phyloP scores from a whole-genome alignment of 1,139 yeast species.

The Blastobotrys persicus region DNA sequence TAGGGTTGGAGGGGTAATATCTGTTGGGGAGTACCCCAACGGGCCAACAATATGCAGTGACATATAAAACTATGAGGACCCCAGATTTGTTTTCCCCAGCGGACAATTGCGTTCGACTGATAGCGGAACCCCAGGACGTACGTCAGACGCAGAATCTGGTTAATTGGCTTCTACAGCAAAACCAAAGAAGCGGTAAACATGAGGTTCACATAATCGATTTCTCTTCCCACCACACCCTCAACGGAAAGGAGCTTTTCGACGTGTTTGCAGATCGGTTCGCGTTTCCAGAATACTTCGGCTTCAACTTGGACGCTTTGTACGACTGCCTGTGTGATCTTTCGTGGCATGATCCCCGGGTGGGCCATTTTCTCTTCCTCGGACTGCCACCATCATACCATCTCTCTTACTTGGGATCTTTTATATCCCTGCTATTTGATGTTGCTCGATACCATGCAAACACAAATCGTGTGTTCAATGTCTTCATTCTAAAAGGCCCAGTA shows the following conservation, averaged over 20 bases:
- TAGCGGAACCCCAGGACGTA: constrained; percentile 11
- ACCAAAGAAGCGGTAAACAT: neutral
- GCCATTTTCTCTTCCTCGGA: constrained; percentile 4
- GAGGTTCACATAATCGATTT: constrained; percentile 1
- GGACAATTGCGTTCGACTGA: constrained; percentile 13
- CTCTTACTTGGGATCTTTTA: neutral
- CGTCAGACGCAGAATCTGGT: constrained; percentile 2
- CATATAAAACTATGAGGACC: constrained; percentile 19
- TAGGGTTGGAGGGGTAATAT: constrained; percentile 10
- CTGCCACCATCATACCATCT: neutral
- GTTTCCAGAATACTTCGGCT: constrained; percentile 23
- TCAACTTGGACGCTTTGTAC: constrained; percentile 20
- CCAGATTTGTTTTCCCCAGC: constrained; percentile 9
- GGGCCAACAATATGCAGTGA: constrained; percentile 19
- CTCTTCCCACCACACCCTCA: neutral
- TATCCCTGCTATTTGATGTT: neutral
- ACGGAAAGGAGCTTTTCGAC: constrained; percentile 15
- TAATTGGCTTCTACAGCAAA: neutral
- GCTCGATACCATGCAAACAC: neutral
- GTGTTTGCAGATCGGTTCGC: constrained; percentile 22
- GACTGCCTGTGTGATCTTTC: constrained; percentile 21
- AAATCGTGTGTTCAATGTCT: constrained; percentile 1
- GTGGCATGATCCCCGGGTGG: neutral
- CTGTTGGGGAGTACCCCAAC: constrained; percentile 19
- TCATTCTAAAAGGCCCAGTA: neutral